Percentiles rank a stretch among this genome's conserved stretches.
phyloP scores from a whole-genome alignment of 2,329 filamentous ascomycete genomes.

The Hymenoscyphus fructigenus region DNA sequence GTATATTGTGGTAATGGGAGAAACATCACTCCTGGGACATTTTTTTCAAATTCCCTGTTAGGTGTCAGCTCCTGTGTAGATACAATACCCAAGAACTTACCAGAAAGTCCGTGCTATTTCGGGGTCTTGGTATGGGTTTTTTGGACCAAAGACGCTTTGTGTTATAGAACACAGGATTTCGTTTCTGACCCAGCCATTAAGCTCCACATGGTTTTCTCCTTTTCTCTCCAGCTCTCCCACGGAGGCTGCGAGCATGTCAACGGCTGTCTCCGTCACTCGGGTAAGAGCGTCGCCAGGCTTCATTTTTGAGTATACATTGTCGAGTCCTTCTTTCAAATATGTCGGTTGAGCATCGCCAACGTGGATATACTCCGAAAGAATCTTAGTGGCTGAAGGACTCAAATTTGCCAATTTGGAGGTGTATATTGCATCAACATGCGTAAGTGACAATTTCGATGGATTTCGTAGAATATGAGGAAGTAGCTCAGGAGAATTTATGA shows the following conservation, averaged over 20 bases:
- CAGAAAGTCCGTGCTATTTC: neutral
- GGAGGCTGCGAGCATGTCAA: neutral
- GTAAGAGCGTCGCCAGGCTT: neutral
- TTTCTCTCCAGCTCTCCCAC: neutral
- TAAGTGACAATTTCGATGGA: neutral
- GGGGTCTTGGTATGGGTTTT: neutral
- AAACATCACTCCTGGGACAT: neutral
- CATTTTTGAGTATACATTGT: neutral
- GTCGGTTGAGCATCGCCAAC: neutral
- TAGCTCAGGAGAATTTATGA: neutral
- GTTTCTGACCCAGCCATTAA: neutral
- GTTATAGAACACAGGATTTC: neutral
- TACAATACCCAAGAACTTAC: neutral
- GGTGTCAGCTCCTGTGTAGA: neutral
- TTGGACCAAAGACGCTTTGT: neutral
- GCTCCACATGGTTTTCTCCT: neutral
- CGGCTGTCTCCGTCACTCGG: neutral
- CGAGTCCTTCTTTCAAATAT: constrained; percentile 1
- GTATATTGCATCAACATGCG: neutral
- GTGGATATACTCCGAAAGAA: neutral
- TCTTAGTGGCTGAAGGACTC: neutral
- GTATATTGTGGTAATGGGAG: neutral
- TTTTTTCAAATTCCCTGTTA: neutral
- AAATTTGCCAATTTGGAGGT: neutral
- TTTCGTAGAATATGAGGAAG: neutral